A percentile compares a stretch with the other conserved stretches of the same genome.
Evolutionary conservation across 352 stramenopile species (phyloP).

Genomic region (Hyaloperonospora brassicae): DNA sequence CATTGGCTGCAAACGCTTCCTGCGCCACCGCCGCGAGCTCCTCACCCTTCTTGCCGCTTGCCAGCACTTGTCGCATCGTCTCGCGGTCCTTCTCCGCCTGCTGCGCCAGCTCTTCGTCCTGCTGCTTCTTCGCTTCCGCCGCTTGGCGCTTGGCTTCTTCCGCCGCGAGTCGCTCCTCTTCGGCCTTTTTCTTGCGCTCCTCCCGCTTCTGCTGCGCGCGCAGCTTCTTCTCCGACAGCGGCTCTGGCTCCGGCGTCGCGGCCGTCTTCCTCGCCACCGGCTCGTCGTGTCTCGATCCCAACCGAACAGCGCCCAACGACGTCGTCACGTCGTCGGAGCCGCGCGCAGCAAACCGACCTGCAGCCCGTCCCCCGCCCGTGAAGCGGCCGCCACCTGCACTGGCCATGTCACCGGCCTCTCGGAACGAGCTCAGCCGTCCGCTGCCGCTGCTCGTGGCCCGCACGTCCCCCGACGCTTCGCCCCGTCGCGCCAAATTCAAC

Average conservation of each 20-base stretch:
- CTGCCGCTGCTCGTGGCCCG: constrained; percentile 34
- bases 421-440: constrained; percentile 50
- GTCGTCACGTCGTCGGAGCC: constrained; percentile 29
- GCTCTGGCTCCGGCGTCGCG: constrained; percentile 9
- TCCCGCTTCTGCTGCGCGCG: constrained; percentile 53
- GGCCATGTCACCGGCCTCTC: constrained; percentile 23
- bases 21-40: constrained; percentile 48
- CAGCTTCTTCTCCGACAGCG: constrained; percentile 45
- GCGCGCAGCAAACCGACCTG: constrained; percentile 14
- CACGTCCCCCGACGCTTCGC: constrained; percentile 21
- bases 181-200: constrained; percentile 76
- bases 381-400: constrained; percentile 20
- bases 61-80: constrained; percentile 55
- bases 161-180: constrained; percentile 55
- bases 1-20: constrained; percentile 40
- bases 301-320: constrained; percentile 38
- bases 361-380: constrained; percentile 14
- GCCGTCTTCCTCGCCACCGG: constrained; percentile 18
- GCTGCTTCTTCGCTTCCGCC: constrained; percentile 48
- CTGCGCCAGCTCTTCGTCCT: constrained; percentile 37
- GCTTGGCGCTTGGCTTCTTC: constrained; percentile 61
- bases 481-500: constrained; percentile 60
- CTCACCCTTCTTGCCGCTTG: constrained; percentile 56
- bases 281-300: constrained; percentile 23
- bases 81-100: constrained; percentile 46